Base-by-base conservation (phyloP, 495 filamentous ascomycete species). In the Penicillium longicatenatum region DNA sequence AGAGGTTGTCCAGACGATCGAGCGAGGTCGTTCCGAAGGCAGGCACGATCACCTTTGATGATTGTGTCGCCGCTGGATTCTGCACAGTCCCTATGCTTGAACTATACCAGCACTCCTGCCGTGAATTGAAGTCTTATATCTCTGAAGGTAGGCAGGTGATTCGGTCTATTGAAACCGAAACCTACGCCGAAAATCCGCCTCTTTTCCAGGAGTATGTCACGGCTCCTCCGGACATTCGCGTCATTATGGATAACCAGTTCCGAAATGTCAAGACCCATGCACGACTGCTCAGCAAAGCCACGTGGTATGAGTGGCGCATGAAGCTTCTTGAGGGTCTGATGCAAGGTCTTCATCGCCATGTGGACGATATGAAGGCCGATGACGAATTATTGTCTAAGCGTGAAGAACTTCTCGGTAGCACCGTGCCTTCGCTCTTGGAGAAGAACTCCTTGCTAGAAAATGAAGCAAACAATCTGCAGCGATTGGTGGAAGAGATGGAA, bases 251-350 rank as follows among this genome's bases (percentile, higher is more conserved):
- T 72, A 93, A 89, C 57, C 94, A 98, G 68, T 93, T 98, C 74
- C 93, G 93, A 69, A 96, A 96, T 59, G 87, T 95, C 65, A 97
- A 97, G 76, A 95, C 91, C 0, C 87, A 97, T 68, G 89, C 95
- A 3, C 79, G 95, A 41, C 78, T 95, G 6, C 81, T 90, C 12
- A 97, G 93, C 75, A 96, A 96, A 68, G 91, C 85, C 37, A 93
- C 91, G 71, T 98, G 95, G 95, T 98, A 98, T 68, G 88, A 92
- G 66, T 98, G 95, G 95, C 89, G 95, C 31, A 92, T 89, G 85
- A 91, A 91, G 62, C 83, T 97, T 24, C 85, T 97, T 12, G 86
- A 89, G 21, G 91, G 90, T 6, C 79, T 98, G 19, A 89, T 87
- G 65, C 85, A 90, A 58, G 91, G 88, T 2, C 82, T 98, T 1